These are phyloP conservation scores for Canna indica DNA, from an alignment of 176 grass and related monocot genomes.

Conservation along the genomic window DNA sequence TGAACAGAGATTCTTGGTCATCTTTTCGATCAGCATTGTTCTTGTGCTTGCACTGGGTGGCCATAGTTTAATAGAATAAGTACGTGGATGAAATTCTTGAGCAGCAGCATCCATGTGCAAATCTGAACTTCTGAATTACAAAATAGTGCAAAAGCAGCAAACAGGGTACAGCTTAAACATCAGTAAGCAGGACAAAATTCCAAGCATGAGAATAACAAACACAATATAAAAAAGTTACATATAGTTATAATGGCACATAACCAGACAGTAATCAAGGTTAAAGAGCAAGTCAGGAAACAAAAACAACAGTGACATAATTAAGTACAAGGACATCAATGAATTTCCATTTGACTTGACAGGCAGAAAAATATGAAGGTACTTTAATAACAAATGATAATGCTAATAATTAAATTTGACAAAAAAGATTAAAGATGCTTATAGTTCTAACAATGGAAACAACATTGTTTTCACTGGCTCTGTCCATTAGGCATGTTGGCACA, in stretches of 20 bases:
- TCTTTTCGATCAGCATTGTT: constrained; percentile 56
- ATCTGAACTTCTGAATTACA: background rate
- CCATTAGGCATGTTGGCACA: too few relatives aligned
- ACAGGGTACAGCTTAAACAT: background rate
- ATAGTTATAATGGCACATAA: background rate
- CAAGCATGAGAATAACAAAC: background rate
- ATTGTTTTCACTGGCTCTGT: background rate
- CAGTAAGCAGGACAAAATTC: background rate
- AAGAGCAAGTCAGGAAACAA: background rate
- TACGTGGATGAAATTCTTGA: constrained; percentile 34
- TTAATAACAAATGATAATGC: background rate
- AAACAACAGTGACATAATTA: background rate
- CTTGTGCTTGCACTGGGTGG: constrained; percentile 68
- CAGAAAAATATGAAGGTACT: background rate
- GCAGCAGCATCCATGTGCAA: constrained; percentile 5
- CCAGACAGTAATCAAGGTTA: background rate
- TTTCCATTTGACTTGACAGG: background rate
- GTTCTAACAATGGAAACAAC: background rate
- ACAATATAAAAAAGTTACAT: too few relatives aligned
- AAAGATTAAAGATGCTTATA: background rate
- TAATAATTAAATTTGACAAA: background rate
- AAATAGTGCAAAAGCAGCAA: background rate
- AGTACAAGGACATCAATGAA: background rate
- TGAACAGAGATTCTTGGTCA: constrained; percentile 63
- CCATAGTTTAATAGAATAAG: constrained; percentile 85